phyloP scores from a whole-genome alignment of 2,329 filamentous ascomycete genomes.

The Penicillium vulpinum region DNA sequence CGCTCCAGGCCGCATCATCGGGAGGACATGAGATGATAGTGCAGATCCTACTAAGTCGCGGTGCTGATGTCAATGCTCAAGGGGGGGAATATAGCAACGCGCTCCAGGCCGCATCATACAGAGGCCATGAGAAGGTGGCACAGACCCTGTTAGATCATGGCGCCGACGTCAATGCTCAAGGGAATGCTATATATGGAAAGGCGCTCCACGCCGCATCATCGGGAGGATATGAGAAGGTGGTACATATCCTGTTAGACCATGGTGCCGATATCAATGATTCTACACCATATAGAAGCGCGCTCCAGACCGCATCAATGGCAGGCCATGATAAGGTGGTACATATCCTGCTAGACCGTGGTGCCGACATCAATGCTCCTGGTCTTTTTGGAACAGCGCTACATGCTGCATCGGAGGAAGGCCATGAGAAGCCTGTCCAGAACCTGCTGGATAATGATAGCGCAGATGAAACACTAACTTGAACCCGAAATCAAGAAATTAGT shows the following conservation, averaged over 20 bases:
- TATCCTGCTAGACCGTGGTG: background rate
- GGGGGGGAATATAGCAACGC: background rate
- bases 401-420: background rate
- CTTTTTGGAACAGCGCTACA: background rate
- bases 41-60: slow-evolving; percentile 2
- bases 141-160: slow-evolving; percentile 7
- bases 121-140: background rate
- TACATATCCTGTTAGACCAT: background rate
- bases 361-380: background rate
- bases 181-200: background rate
- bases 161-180: slow-evolving; percentile 3
- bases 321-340: background rate
- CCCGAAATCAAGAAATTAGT: accelerated
- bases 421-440: background rate
- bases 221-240: background rate
- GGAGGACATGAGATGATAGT: background rate
- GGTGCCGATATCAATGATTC: background rate
- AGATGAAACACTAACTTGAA: background rate
- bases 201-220: background rate
- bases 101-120: background rate
- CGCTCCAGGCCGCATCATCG: background rate
- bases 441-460: background rate
- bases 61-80: background rate
- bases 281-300: slow-evolving; percentile 1
- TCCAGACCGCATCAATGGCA: background rate